Percentiles rank a stretch among this genome's conserved stretches.
These are phyloP conservation scores for Aspergillus sojae DNA, from an alignment of 2,329 filamentous ascomycete genomes.

Conservation along the genomic window DNA sequence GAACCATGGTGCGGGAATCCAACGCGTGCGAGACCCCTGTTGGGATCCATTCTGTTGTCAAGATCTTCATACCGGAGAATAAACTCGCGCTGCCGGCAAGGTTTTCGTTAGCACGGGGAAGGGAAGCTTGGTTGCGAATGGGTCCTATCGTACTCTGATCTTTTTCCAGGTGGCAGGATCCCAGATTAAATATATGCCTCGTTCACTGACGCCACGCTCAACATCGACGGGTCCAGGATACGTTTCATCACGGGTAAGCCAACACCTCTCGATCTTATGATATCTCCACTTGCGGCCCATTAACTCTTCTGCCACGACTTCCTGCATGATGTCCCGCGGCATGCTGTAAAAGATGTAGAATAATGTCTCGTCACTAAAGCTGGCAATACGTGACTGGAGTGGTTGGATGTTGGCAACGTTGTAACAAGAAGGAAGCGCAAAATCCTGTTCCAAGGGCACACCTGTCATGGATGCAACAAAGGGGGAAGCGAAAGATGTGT, in stretches of 20 bases:
- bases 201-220: conserved; percentile 51
- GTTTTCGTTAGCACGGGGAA: conserved; percentile 19
- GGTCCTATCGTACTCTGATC: conserved; percentile 43
- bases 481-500: conserved; percentile 65
- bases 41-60: conserved; percentile 50
- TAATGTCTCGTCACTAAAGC: conserved; percentile 66
- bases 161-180: conserved; percentile 54
- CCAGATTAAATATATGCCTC: conserved; percentile 56
- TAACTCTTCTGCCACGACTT: conserved; percentile 66
- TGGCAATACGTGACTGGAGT: conserved; percentile 59
- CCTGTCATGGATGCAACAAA: conserved; percentile 61
- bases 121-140: background rate
- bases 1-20: conserved; percentile 41
- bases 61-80: conserved; percentile 53
- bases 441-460: conserved; percentile 65
- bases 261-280: conserved; percentile 55
- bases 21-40: conserved; percentile 38
- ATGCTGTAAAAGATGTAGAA: conserved; percentile 72
- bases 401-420: conserved; percentile 68
- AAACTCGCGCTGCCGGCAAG: conserved; percentile 45
- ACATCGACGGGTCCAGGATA: conserved; percentile 52
- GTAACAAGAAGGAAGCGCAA: conserved; percentile 65
- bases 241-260: conserved; percentile 53
- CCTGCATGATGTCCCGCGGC: conserved; percentile 66
- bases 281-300: conserved; percentile 57